These are phyloP conservation scores for Rhazya stricta DNA, from an alignment of 257 asterid species.

Conservation along the genomic window DNA sequence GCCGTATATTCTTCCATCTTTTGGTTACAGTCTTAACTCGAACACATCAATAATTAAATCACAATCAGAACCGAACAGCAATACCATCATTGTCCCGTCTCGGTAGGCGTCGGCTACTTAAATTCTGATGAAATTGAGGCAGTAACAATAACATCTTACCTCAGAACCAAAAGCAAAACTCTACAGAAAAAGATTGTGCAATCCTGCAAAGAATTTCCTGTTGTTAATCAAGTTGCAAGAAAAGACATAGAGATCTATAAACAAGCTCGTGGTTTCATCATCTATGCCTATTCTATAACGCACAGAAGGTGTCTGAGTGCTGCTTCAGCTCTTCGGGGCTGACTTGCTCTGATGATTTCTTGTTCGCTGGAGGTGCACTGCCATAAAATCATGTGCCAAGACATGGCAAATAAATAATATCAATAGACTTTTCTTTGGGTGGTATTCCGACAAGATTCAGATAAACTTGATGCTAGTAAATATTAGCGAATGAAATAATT, in stretches of 20 bases:
- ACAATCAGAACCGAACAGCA: not conserved
- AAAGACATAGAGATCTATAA: not conserved
- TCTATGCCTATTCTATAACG: not conserved
- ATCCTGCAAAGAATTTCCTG: conserved; percentile 13
- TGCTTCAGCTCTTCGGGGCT: conserved; percentile 1
- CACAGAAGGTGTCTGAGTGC: not conserved
- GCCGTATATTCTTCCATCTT: not conserved
- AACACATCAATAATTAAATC: not conserved
- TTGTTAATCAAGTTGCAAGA: conserved; percentile 2
- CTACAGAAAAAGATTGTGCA: not conserved
- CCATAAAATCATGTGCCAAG: not conserved
- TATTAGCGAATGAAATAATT: not conserved
- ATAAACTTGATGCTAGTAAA: not conserved
- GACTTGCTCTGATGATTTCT: not conserved
- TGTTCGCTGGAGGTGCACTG: not conserved
- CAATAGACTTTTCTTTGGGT: not conserved
- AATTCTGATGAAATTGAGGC: not conserved
- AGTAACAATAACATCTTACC: not conserved
- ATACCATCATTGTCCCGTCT: not conserved
- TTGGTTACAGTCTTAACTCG: not conserved
- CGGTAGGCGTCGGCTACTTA: not conserved
- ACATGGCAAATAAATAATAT: not conserved
- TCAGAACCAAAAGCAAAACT: not conserved
- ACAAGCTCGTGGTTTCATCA: not conserved
- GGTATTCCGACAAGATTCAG: not conserved